Evolutionary conservation across 2,329 filamentous ascomycete species (phyloP).

Genomic region (Cordyceps farinosa): DNA sequence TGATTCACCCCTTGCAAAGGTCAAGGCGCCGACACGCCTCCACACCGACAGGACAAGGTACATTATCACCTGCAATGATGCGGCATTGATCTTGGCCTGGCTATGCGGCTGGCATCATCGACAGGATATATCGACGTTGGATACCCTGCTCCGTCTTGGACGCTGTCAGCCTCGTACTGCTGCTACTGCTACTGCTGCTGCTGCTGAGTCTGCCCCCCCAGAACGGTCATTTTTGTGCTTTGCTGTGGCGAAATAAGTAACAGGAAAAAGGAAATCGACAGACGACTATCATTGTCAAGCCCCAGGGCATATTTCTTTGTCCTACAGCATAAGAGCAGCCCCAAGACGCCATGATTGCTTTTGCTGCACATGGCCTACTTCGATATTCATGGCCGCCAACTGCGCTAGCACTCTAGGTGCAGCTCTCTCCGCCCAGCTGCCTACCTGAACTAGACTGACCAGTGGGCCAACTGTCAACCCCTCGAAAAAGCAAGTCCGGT

Average conservation of each 20-base stretch:
- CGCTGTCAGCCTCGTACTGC: not conserved
- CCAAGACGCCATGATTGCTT: slow-evolving; percentile 4
- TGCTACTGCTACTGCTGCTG: not conserved
- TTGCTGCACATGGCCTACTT: not conserved
- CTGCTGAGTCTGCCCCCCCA: not conserved
- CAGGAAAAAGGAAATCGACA: not conserved
- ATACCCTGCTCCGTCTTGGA: not conserved
- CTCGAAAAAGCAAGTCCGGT: slow-evolving; percentile 14
- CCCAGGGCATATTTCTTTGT: slow-evolving; percentile 10
- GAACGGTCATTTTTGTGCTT: not conserved
- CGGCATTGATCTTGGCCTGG: not conserved
- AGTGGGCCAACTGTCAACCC: slow-evolving; percentile 9
- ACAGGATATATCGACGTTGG: not conserved
- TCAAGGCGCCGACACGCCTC: slow-evolving; percentile 16
- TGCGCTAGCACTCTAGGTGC: not conserved
- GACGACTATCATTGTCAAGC: not conserved
- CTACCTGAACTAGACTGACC: not conserved
- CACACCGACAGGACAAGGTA: not conserved
- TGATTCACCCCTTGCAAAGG: slow-evolving; percentile 18
- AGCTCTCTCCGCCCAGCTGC: not conserved
- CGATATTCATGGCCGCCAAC: not conserved
- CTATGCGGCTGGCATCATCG: not conserved
- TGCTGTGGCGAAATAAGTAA: not conserved
- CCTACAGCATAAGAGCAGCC: not conserved
- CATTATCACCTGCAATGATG: slow-evolving; percentile 1